Percentiles rank a stretch among this genome's conserved stretches.
Conservation (phyloP, 345 rosid species). For the Rhodomyrtus tomentosa region DNA sequence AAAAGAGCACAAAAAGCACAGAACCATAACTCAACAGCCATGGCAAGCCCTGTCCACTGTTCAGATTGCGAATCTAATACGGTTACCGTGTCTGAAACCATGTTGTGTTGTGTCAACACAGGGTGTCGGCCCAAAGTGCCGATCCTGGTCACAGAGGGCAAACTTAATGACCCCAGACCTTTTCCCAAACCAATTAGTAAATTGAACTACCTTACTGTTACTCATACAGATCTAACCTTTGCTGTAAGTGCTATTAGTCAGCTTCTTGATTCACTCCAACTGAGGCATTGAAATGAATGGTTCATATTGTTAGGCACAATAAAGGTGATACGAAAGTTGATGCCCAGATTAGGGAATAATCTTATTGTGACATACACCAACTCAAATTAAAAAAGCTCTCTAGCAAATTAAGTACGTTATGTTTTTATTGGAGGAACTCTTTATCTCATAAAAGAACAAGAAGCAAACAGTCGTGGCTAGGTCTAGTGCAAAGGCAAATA, state of each 20-base stretch:
- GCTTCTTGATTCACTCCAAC: neutral
- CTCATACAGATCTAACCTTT: neutral
- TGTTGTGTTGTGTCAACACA: neutral
- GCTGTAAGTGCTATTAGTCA: neutral
- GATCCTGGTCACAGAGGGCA: neutral
- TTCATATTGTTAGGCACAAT: neutral
- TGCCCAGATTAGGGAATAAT: neutral
- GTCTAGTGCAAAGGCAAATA: neutral
- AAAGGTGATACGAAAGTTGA: neutral
- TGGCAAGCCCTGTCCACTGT: neutral
- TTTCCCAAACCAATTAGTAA: neutral
- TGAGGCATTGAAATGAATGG: neutral
- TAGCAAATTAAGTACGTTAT: neutral
- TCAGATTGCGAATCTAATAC: neutral
- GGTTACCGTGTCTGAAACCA: neutral
- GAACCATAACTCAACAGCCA: neutral
- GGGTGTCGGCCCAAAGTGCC: neutral
- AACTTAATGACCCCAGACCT: neutral
- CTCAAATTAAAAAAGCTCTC: neutral
- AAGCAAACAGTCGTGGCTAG: neutral
- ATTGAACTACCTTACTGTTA: neutral
- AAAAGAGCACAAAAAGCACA: neutral
- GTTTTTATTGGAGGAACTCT: neutral
- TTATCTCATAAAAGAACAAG: neutral
- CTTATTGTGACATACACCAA: neutral